Evolutionary conservation across 768 basidiomycete species (phyloP), one percentile per base, ranked within the genome.

Genomic region (Termitomyces sp.): DNA sequence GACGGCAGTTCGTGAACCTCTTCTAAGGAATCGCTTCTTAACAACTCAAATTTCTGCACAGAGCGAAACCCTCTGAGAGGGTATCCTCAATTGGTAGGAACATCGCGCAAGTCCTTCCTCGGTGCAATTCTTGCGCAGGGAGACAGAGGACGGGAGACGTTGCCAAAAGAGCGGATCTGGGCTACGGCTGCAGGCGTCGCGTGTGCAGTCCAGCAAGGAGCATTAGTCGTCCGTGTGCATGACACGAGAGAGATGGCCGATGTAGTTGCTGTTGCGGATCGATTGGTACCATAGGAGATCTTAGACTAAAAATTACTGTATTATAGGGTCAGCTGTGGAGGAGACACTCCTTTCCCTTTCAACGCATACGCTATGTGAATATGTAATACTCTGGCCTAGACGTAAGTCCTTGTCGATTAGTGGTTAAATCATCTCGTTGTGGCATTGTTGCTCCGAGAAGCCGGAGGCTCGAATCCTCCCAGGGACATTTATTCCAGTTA

Each of bases 71-170:
- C 76, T 3, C 72, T 90, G 32, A 70, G 70, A 51, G 81, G 87
- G 38, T 82, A 86, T 67, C 83, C 89, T 0, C 71, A 78, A 20
- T 76, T 98, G 5, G 80, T 96, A 28, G 94, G 94, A 2, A 70
- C 85, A 1, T 95, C 92, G 10, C 76, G 87, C 49, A 98, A 98
- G 68, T 87, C 90, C 0, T 93, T 95, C 69, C 74, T 96, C 9
- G 93, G 92, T 0, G 69, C 71, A 2, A 75, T 93, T 22, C 77
- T 93, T 13, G 73, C 76, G 4, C 68, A 76, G 49, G 70, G 74
- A 16, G 80, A 82, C 7, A 57, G 69, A 32, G 87, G 86, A 1
- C 72, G 82, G 20, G 68, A 80, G 63, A 85, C 87, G 1, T 61
- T 62, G n/a, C 81, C 90, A 1, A 79, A 76, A 58, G 89, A 94